Base-by-base conservation (phyloP, 2,329 filamentous ascomycete species). In the Seiridium cupressi region DNA sequence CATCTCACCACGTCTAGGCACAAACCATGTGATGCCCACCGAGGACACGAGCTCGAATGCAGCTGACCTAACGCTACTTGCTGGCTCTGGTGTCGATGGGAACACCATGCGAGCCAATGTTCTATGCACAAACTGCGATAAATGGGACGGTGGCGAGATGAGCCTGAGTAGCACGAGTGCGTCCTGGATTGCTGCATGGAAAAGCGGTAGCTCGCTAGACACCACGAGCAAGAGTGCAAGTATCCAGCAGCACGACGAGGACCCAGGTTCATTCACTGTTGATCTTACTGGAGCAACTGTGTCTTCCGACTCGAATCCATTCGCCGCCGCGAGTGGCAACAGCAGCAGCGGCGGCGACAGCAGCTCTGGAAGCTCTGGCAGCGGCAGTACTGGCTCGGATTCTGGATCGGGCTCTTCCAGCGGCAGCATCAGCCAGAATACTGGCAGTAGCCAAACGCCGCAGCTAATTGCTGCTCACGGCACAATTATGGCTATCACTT, bases 61-160 rank as follows among this genome's bases (percentile, higher is more conserved):
- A 5, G 74, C 76, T 32, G 72, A 78, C 38, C 70, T 89, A 31
- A 76, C 81, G 42, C 76, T 89, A 3, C 78, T 89, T 2, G 79
- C 74, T 0, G 86, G 87, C 54, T 88, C 84, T 51, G 87, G 86
- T 44, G 74, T 89, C 47, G 66, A 70, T 53, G 73, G 77, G 55
- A 67, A 74, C 58, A 73, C 76, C 31, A 87, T 89, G 81, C 77
- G 81, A 4, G 87, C 87, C 64, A 89, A 89, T 65, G 74, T 89
- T 51, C 70, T 71, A 44, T 86, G 85, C 70, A 66, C 75, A 54
- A 83, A 83, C 70, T 87, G 85, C 71, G 68, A 79, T 57, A 69
- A 74, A 10, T 83, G 81, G 80, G 66, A 65, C 40, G 72, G 75
- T 31, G 77, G 77, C 47, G 68, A 69, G 18, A 72, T 87, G 60